Percentiles rank a stretch among this genome's conserved stretches.
These are phyloP conservation scores for Starmerella vaccinii DNA, from an alignment of 805 yeast genomes.

Conservation along the genomic window DNA sequence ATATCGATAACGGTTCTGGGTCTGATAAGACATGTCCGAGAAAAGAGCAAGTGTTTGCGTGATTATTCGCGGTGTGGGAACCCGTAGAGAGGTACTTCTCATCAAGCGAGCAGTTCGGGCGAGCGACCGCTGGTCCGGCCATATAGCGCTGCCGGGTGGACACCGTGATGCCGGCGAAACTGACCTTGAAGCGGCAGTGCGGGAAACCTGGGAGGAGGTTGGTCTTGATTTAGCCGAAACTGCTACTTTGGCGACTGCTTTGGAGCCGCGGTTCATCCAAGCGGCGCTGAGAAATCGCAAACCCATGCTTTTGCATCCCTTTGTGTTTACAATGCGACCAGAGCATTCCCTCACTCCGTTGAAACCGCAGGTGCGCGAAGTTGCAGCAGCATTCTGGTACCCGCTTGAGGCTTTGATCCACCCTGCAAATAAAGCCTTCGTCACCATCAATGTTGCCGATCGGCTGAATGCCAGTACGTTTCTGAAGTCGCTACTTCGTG, in stretches of 20 bases:
- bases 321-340: conserved; percentile 28
- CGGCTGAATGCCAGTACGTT: conserved; percentile 22
- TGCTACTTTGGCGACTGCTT: conserved; percentile 29
- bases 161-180: conserved; percentile 31
- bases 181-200: conserved; percentile 29
- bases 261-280: conserved; percentile 31
- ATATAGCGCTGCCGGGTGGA: conserved; percentile 36
- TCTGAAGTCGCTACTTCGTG: conserved; percentile 11
- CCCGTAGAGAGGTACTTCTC: conserved; percentile 30
- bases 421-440: conserved; percentile 15
- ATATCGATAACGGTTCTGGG: neutral
- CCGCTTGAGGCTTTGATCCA: conserved; percentile 27
- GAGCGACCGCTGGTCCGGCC: conserved; percentile 36
- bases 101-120: conserved; percentile 32
- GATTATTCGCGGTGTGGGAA: neutral
- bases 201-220: conserved; percentile 35
- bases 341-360: conserved; percentile 21
- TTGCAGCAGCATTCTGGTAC: conserved; percentile 33
- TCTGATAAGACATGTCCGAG: neutral
- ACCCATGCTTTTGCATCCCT: conserved; percentile 32
- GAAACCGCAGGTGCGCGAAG: conserved; percentile 30
- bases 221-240: conserved; percentile 30
- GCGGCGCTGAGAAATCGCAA: conserved; percentile 29
- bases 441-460: conserved; percentile 23
- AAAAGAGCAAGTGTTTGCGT: conserved; percentile 11